These are phyloP conservation scores for Linum lewisii DNA, from an alignment of 345 rosid species.

Conservation along the genomic window DNA sequence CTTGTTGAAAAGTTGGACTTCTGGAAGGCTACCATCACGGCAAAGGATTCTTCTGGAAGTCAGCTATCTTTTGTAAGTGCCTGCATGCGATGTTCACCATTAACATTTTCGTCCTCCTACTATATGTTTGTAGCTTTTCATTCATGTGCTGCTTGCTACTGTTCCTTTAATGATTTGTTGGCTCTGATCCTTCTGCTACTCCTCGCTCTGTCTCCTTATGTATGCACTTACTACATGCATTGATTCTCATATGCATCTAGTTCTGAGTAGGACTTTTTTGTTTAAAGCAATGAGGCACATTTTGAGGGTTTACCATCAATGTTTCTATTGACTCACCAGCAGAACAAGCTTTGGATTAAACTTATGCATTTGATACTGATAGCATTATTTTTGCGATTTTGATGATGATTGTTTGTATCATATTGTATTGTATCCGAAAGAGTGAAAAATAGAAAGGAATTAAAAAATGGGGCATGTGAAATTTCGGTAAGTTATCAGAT, in stretches of 20 bases:
- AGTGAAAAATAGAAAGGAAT: not conserved
- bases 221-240: not conserved
- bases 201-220: not conserved
- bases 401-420: not conserved
- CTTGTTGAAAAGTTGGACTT: slow-evolving; percentile 50
- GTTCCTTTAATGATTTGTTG: not conserved
- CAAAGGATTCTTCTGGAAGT: slow-evolving; percentile 67
- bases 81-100: not conserved
- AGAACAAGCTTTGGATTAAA: not conserved
- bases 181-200: not conserved
- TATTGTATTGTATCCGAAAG: not conserved
- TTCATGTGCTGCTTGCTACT: not conserved
- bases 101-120: not conserved
- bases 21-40: slow-evolving; percentile 56
- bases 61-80: slow-evolving; percentile 65
- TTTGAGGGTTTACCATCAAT: not conserved
- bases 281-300: not conserved
- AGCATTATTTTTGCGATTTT: no score
- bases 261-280: not conserved
- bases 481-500: not conserved
- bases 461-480: not conserved
- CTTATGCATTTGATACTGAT: no score
- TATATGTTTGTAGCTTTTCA: not conserved
- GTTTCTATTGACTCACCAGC: not conserved
- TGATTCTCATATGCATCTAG: not conserved